Base-by-base conservation (phyloP, 192 early-diverging fungal genomes). In the Coemansia pectinata region DNA sequence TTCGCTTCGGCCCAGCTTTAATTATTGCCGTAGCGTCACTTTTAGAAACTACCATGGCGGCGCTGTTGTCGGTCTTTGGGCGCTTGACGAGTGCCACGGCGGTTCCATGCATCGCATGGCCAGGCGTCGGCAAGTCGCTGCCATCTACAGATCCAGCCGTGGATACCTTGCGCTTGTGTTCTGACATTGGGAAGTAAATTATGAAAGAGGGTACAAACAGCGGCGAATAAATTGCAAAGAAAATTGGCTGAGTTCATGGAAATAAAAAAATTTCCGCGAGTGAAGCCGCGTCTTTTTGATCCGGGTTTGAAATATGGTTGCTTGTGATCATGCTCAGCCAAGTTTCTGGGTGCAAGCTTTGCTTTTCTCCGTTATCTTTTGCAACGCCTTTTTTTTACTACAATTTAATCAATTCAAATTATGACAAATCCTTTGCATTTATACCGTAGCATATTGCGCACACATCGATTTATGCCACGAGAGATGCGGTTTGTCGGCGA, bases 401-500 rank as follows among this genome's bases (percentile, higher is more conserved):
- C 7, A 39, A 23, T 25, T 61, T 25, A 12, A 4, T 2, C 34
- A 29, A 33, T 60, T 60, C 17, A 1, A 60, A 34, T 29, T 27
- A 81, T 83, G 74, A n/a, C 39, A 0, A 76, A 74, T 17, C 71
- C 82, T 0, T 12, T 70, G 27, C 53, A 71, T 40, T 60, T 84
- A 21, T 84, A 77, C 40, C 70, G 82, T 8, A 67, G 63, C 36
- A 79, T 84, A 44, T 60, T 84, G 31, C 67, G 78, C 2, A 42
- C 55, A 11, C 82, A 84, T 45, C 63, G 82, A 27, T 66, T 52
- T 41, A 66, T 84, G 40, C 82, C 82, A 11, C 73, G 69, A 11
- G 71, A 79, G 50, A 76, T 84, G 55, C 70, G 82, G 61, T 84
- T 79, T 72, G 71, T 84, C n/a, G 82, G 82, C 19, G 82, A 84